These are phyloP conservation scores for Chlorella sp. DNA, from an alignment of 139 green algal genomes.

Conservation along the genomic window DNA sequence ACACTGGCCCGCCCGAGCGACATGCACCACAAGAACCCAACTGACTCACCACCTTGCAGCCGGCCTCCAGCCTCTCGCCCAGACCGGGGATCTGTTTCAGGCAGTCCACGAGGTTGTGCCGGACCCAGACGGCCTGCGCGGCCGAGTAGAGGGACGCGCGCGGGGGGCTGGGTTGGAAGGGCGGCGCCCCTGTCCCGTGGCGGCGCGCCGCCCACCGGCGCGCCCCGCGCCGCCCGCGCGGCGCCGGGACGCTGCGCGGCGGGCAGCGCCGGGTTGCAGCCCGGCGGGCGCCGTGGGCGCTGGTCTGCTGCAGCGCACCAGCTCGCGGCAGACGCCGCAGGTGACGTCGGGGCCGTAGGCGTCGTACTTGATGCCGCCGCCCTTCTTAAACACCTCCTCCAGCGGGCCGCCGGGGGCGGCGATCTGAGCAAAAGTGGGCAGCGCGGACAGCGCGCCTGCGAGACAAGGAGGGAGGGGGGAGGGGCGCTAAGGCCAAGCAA, in stretches of 20 bases:
- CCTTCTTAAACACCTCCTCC: conserved; percentile 17
- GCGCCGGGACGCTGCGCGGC: no score
- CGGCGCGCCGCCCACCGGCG: no score
- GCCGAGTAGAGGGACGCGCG: no score
- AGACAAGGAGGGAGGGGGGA: no score
- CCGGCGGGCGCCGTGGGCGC: no score
- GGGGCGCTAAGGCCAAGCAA: conserved; percentile 2
- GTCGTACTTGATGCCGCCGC: conserved; percentile 27
- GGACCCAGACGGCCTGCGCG: conserved; percentile 28
- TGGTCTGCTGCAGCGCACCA: conserved; percentile 16
- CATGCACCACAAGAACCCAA: no score
- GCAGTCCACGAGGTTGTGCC: conserved; percentile 29
- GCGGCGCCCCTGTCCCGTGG: no score
- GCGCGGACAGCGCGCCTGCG: conserved; percentile 3
- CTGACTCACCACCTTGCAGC: conserved; percentile 30
- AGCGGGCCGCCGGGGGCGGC: conserved; percentile 15
- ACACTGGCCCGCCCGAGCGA: no score
- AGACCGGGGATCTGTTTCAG: conserved; percentile 14
- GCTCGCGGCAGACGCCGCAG: conserved; percentile 27
- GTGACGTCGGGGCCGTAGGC: conserved; percentile 7
- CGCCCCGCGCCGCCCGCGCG: no score
- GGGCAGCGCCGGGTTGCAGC: no score
- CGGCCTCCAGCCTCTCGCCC: conserved; percentile 12
- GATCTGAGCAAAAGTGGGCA: conserved; percentile 3
- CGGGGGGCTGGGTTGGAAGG: no score